Base-by-base conservation (phyloP, 805 yeast species). In the Metschnikowia colocasiae region DNA sequence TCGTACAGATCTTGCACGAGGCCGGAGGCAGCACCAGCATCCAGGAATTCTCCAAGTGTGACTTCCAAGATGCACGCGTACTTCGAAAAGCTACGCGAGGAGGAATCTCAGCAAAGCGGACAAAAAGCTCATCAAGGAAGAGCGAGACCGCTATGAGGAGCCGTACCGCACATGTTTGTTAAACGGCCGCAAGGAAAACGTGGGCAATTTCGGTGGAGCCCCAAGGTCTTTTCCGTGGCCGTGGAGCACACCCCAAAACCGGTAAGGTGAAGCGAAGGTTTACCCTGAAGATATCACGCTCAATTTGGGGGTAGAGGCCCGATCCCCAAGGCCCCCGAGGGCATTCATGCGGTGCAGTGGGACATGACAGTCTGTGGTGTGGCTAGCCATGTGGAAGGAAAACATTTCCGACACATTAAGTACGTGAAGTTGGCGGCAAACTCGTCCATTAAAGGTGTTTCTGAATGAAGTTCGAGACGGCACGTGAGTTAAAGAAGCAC, bases 311-410 rank as follows among this genome's bases (percentile, higher is more conserved):
- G 74, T 76, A 54, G 87, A 78, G 16, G 86, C 83, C 73, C 77
- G 16, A 71, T 89, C 2, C 98, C 99, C 2, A 75, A 72, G 4
- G 86, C 97, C 1, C 97, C 97, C 2, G 79, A 68, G 10, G 97
- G 97, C 97, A 89, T 59, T 54, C 72, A 36, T 92, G 99, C 98
- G 96, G 87, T 13, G 96, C 87, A 56, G 75, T 92, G 22, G 78
- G 78, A 54, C 95, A 91, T 63, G 97, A 92, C 63, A 85, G 57
- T 83, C 90, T 0, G 97, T 91, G 23, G 82, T 92, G 10, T 92
- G 99, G 99, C 74, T 92, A 46, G 98, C 97, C 0, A 90, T 85
- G 87, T 92, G 97, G 97, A 83, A 85, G 62, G 98, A 92, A 66
- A 92, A 92, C 60, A 87, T 92, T 55, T 81, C 87, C 41, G 87